Base-by-base conservation (phyloP, 352 stramenopile species). In the Blastocystis sp. region DNA sequence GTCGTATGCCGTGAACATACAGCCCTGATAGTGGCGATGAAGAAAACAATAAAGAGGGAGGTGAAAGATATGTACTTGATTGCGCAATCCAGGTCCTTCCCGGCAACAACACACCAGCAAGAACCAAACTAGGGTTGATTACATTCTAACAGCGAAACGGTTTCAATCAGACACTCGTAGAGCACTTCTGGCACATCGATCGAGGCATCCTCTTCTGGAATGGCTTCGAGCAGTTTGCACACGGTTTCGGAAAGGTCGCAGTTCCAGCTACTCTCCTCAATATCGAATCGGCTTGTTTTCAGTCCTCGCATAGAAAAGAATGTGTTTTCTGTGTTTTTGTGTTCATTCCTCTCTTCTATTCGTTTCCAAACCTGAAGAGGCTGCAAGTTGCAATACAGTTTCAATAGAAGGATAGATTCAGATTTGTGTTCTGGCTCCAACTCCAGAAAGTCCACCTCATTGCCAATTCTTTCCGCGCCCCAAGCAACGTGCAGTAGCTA, bases 51-150 rank as follows among this genome's bases (percentile, higher is more conserved):
- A 21, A 66, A 65, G 19, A 64, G 2, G 1, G 24, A 4, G 52
- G 3, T 40, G 34, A n/a, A 81, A n/a, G 71, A 81, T 81, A 81
- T 81, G 45, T 81, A 81, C 66, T 81, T 81, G 19, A 81, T 42
- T 2, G 71, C 71, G 17, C 64, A 11, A 81, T 81, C 71, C n/a
- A 81, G 24, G 3, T 81, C 71, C 34, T 11, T 42, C 17, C 71
- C 38, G 43, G 52, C 24, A 2, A 81, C 43, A 63, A 81, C 71
- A 81, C 24, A 63, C 71, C 71, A 81, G 43, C 43, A 81, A 3
- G 40, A 14, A 34, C 71, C 71, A 38, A 81, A 81, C 71, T 81
- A 62, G 9, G 9, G 52, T 38, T 48, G 6, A n/a, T 42, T 54
- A 3, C 0, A 63, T 43, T 42, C 34, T 4, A 19, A 60, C 54